These are phyloP conservation scores for Fusarium chuoi DNA, from an alignment of 2,329 filamentous ascomycete genomes.

Conservation along the genomic window DNA sequence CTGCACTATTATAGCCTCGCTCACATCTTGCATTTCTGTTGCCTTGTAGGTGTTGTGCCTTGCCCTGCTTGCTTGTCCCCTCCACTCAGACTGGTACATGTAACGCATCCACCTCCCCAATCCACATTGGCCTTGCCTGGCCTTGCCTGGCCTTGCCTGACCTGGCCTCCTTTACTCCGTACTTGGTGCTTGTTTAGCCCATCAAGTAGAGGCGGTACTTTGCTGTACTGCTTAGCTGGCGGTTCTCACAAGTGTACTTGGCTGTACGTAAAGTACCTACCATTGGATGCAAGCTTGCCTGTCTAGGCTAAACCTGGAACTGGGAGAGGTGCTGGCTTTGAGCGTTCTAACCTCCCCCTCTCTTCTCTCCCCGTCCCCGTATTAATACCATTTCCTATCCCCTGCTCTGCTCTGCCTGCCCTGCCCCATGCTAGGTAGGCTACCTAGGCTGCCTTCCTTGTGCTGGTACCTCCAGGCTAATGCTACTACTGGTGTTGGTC, in stretches of 20 bases:
- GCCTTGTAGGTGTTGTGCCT: not conserved
- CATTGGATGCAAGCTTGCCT: conserved; percentile 3
- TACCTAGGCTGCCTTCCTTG: not conserved
- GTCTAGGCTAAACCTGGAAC: conserved; percentile 23
- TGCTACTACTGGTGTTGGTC: conserved; percentile 10
- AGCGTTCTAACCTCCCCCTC: conserved; percentile 19
- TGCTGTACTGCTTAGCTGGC: not conserved
- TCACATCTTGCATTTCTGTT: not conserved
- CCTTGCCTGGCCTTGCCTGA: not conserved
- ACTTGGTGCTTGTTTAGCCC: conserved; percentile 22
- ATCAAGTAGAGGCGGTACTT: not conserved
- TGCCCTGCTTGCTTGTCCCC: conserved; percentile 18
- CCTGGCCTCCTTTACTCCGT: conserved; percentile 5
- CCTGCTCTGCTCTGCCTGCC: not conserved
- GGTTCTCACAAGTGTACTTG: conserved; percentile 11
- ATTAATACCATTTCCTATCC: not conserved
- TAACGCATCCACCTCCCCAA: conserved; percentile 18
- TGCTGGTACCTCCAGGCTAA: conserved; percentile 3
- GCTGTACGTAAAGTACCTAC: conserved; percentile 10
- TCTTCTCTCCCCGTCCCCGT: conserved; percentile 6
- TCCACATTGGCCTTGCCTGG: conserved; percentile 9
- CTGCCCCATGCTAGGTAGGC: conserved; percentile 3
- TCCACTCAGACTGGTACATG: conserved; percentile 5
- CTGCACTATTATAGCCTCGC: not conserved
- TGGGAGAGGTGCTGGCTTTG: conserved; percentile 1